Evolutionary conservation across 257 asterid species (phyloP), one percentile per base, ranked within the genome.

Genomic region (Galeopsis tetrahit): DNA sequence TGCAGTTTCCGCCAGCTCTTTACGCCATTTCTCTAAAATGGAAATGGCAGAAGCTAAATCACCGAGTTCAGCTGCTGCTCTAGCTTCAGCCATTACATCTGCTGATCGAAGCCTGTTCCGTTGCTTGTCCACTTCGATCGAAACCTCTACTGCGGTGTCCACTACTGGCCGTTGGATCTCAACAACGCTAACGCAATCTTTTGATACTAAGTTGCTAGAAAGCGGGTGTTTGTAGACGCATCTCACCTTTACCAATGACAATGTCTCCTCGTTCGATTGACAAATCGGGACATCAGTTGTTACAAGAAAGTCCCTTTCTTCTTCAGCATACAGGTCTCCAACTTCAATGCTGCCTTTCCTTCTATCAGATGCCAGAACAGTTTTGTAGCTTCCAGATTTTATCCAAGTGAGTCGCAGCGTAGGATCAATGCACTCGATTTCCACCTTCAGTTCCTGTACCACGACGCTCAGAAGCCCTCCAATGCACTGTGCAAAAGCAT

Each of bases 401-500:
- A 91, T 80, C 9, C 89, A 79, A 60, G 74, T 63, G 65, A 94
- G 82, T 40, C 4, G 81, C 64, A 90, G 17, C n/a, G 9, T 39
- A 0, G 87, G 85, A 70, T 86, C 85, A 14, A 82, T n/a, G 73
- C 98, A 86, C 79, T 90, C 96, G 0, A 91, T 73, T 69, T 84
- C 89, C 48, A 94, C 85, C 40, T 52, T 68, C 14, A 89, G 60
- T 31, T 87, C 95, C 80, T 94, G 98, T 8, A 83, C 85, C 14
- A 94, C 96, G 13, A 94, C 92, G 46, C 98, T 94, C 73, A 94
- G 70, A 40, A 94, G 87, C 8, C 99, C 99, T 0, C 99, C 99
- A 15, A 94, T 91, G 84, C 99, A 94, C 78, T 94, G 99, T 1
- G 99, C 99, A 63, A 94, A 94, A 14, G 99, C 97, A n/a, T 94